A percentile compares a stretch with the other conserved stretches of the same genome.
Conservation (phyloP, 176 grass and related monocot genomes). For the Eleusine indica region DNA sequence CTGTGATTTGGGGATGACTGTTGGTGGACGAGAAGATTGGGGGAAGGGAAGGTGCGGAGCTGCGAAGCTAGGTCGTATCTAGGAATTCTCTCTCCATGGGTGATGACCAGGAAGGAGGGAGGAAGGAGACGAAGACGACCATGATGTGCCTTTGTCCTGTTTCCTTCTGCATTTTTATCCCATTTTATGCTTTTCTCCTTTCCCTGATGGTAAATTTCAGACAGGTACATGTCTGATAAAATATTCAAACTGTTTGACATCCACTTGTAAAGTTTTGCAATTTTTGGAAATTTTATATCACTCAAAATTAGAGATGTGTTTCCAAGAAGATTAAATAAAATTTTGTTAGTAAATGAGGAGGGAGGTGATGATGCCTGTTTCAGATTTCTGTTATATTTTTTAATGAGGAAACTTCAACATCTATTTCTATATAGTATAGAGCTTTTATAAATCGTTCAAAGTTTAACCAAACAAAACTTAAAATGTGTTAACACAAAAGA, state of each 20-base stretch:
- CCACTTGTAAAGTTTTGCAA: not conserved
- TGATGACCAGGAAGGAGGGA: slow-evolving; percentile 29
- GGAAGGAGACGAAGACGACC: slow-evolving; percentile 27
- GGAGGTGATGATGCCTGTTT: not conserved
- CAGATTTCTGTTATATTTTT: not conserved
- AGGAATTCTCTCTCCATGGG: slow-evolving; percentile 33
- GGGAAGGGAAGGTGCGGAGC: slow-evolving; percentile 15
- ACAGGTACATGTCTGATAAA: not conserved
- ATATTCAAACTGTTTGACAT: not conserved
- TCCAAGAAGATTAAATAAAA: not conserved
- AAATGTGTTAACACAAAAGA: not conserved
- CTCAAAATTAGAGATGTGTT: not conserved
- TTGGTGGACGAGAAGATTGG: slow-evolving; percentile 20
- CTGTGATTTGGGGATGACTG: not conserved
- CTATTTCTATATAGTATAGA: not conserved
- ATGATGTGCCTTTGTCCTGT: not conserved
- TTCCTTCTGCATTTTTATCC: not conserved
- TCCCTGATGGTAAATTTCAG: not conserved
- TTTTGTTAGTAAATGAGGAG: not conserved
- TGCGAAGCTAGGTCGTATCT: slow-evolving; percentile 47
- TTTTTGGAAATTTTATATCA: not conserved
- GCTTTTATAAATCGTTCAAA: not conserved
- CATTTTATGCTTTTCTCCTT: not conserved
- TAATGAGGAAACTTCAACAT: not conserved
- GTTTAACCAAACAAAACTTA: not conserved